Base-by-base conservation (phyloP, 306 rosid genomes). In the Aeschynomene evenia region DNA sequence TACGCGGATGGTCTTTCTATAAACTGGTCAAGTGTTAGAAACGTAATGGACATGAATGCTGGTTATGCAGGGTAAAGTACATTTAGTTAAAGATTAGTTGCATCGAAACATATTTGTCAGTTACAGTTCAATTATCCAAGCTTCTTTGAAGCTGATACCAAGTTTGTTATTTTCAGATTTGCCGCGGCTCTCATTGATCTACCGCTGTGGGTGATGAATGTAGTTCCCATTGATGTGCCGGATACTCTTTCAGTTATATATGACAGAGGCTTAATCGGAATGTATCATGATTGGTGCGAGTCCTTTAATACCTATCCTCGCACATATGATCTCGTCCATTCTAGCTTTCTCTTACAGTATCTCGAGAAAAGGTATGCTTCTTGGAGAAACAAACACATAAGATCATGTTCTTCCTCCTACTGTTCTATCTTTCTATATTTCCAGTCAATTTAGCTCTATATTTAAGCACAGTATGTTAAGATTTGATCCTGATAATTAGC, bases 251-350 rank as follows among this genome's bases (percentile, higher is more conserved):
- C 91, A 11, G 8, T 91, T 33, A 80, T 94, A 68, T 73, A 77
- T 62, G 97, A 90, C 73, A 82, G 97, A 67, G 98, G 98, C 63
- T 83, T 94, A 29, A 83, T 90, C 52, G 97, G 97, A 79, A 71
- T 87, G 82, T 94, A 90, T 74, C 98, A 94, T 46, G 97, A 94
- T 80, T 94, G 97, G 98, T 94, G 98, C 65, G 92, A 94, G 72
- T 85, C 98, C 31, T 81, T 90, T n/a, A 88, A 75, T 45, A 88
- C 97, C 55, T 90, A 94, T 70, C 97, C 98, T 36, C 88, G 96
- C 62, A 88, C 98, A 12, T 90, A 87, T 45, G 96, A 94, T 74
- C 92, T 94, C 23, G 81, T 90, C 20, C 98, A 94, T 79, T 74
- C 95, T n/a, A 84, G 89, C 81, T 87, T 76, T 66, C 89, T 94